Evolutionary conservation across 2,329 filamentous ascomycete species (phyloP).

Genomic region (Gremmenia infestans): DNA sequence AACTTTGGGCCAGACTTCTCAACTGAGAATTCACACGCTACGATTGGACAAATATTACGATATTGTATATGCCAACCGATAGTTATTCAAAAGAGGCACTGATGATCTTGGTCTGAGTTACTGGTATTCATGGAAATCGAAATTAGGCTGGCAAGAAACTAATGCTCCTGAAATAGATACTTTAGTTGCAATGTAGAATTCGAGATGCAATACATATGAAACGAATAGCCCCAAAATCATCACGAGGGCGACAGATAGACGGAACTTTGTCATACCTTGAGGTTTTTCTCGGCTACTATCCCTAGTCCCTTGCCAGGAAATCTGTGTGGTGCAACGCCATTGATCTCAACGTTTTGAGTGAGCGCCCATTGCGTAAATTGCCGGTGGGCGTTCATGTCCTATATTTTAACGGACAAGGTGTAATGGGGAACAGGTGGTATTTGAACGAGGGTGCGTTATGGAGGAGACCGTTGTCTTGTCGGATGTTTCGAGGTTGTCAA

Average conservation of each 20-base stretch:
- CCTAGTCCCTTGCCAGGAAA: constrained; percentile 74
- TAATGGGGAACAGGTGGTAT: neutral
- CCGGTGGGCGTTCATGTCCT: constrained; percentile 34
- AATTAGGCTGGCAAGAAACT: too few species aligned
- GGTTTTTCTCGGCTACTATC: constrained; percentile 62
- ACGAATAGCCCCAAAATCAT: neutral
- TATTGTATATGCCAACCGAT: too few species aligned
- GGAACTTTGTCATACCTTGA: constrained; percentile 50
- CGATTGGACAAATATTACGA: too few species aligned
- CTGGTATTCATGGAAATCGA: too few species aligned
- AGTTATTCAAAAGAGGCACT: too few species aligned
- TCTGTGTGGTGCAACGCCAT: constrained; percentile 60
- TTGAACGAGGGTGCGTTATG: neutral
- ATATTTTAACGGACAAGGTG: neutral
- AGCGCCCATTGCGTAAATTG: constrained; percentile 65
- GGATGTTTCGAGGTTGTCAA: neutral
- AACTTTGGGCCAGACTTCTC: too few species aligned
- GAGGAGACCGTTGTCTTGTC: too few species aligned
- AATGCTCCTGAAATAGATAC: too few species aligned
- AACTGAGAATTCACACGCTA: too few species aligned
- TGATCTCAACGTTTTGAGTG: constrained; percentile 58
- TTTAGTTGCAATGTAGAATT: neutral
- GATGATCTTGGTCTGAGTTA: too few species aligned
- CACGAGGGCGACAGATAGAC: neutral
- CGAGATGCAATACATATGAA: neutral